Percentiles rank a stretch among this genome's conserved stretches.
Evolutionary conservation across 805 yeast species (phyloP).

Genomic region (Barnettozyma vustinii): DNA sequence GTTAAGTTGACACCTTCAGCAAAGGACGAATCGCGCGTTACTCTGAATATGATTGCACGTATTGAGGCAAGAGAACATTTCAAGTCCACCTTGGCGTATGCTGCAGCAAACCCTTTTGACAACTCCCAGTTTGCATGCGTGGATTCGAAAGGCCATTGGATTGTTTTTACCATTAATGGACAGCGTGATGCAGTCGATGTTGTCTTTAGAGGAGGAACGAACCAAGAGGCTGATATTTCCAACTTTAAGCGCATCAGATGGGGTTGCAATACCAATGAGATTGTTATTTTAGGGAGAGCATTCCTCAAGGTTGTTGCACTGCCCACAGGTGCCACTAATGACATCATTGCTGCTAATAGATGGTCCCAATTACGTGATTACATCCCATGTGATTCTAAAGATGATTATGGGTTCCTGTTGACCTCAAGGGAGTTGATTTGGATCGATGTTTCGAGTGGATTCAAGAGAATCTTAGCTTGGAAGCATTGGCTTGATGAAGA

Average conservation of each 20-base stretch:
- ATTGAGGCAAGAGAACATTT: slow-evolving; percentile 19
- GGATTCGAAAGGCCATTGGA: slow-evolving; percentile 52
- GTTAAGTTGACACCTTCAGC: slow-evolving; percentile 17
- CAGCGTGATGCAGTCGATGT: background rate
- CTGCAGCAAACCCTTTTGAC: slow-evolving; percentile 40
- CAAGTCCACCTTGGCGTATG: slow-evolving; percentile 39
- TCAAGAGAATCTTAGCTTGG: slow-evolving; percentile 61
- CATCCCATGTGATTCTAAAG: slow-evolving; percentile 24
- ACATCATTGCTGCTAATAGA: background rate
- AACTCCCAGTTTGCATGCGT: slow-evolving; percentile 34
- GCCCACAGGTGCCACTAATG: slow-evolving; percentile 19
- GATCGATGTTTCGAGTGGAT: slow-evolving; percentile 31
- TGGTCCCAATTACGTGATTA: slow-evolving; percentile 37
- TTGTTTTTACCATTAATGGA: slow-evolving; percentile 28
- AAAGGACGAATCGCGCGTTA: background rate
- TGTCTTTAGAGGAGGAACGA: slow-evolving; percentile 14
- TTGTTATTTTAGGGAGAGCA: slow-evolving; percentile 39
- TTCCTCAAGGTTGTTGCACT: slow-evolving; percentile 32
- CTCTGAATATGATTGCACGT: background rate
- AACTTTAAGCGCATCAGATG: slow-evolving; percentile 48
- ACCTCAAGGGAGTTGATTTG: slow-evolving; percentile 65
- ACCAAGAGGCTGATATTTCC: slow-evolving; percentile 48
- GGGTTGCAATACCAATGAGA: slow-evolving; percentile 29
- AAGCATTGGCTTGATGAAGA: slow-evolving; percentile 54
- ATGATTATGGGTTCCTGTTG: slow-evolving; percentile 42